Percentiles rank a stretch among this genome's conserved stretches.
Conservation (phyloP, 108 stramenopile species). For the Cyclostephanos invisitatus region DNA sequence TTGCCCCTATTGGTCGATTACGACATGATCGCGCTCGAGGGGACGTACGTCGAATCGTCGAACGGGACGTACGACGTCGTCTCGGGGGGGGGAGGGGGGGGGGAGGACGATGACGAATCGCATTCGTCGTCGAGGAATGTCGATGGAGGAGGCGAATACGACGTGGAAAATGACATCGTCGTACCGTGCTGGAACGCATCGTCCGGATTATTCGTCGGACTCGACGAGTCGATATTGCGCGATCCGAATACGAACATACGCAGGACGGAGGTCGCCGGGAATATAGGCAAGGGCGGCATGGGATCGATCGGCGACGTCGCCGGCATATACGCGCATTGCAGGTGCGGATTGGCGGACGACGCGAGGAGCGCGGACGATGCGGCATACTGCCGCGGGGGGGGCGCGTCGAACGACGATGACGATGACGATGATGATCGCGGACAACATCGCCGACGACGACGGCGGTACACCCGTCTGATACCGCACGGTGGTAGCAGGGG, state of each 20-base stretch:
- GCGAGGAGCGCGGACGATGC: neutral
- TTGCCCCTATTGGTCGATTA: constrained; percentile 26
- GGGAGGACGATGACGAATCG: too few relatives aligned
- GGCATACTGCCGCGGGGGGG: too few relatives aligned
- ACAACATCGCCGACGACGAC: too few relatives aligned
- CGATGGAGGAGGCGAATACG: too few relatives aligned
- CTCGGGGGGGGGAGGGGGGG: too few relatives aligned
- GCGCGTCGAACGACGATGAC: too few relatives aligned
- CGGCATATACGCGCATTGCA: neutral
- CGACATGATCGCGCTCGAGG: constrained; percentile 20
- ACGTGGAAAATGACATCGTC: neutral
- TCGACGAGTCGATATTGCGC: constrained; percentile 25
- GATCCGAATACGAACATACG: constrained; percentile 30
- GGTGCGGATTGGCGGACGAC: neutral
- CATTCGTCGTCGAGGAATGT: neutral
- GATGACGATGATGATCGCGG: too few relatives aligned
- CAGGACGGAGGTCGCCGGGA: constrained; percentile 10
- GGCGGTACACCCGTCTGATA: constrained; percentile 31
- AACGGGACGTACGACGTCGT: too few relatives aligned
- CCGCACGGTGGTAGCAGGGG: constrained; percentile 30
- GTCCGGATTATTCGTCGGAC: constrained; percentile 18
- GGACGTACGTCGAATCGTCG: neutral
- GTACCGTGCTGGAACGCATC: constrained; percentile 26
- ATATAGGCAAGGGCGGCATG: neutral
- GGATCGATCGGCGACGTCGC: too few relatives aligned